A percentile compares a stretch with the other conserved stretches of the same genome.
These are phyloP conservation scores for Paraglomus brasilianum DNA, from an alignment of 192 early-diverging fungal species.

Conservation along the genomic window DNA sequence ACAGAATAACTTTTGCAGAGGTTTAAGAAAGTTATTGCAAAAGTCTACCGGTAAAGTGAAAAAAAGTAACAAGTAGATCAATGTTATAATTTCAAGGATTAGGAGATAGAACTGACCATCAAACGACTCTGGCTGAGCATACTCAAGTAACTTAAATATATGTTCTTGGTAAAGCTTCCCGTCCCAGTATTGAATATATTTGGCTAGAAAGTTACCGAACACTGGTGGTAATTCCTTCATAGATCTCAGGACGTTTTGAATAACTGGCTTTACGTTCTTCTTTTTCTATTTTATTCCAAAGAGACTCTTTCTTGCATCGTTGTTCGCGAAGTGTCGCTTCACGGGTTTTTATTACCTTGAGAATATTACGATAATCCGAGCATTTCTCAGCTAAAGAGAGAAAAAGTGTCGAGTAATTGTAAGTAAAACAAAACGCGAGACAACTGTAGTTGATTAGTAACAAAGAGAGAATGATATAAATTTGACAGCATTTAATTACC, in stretches of 20 bases:
- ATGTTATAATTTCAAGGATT: background rate
- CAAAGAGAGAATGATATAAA: too few species aligned
- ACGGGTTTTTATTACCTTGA: slow-evolving; percentile 1
- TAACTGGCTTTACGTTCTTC: slow-evolving; percentile 16
- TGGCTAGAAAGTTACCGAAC: slow-evolving; percentile 46
- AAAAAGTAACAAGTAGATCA: slow-evolving; percentile 8
- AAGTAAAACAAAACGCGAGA: background rate
- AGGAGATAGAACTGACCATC: slow-evolving; percentile 42
- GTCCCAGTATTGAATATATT: slow-evolving; percentile 48
- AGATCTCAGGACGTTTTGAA: slow-evolving; percentile 17
- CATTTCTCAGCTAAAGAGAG: slow-evolving; percentile 4
- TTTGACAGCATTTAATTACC: too few species aligned
- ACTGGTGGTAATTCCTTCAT: slow-evolving; percentile 41
- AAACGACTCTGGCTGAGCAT: slow-evolving; percentile 42
- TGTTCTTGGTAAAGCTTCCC: slow-evolving; percentile 44
- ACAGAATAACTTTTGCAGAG: slow-evolving; percentile 39
- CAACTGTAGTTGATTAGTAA: background rate
- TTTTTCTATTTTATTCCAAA: slow-evolving; percentile 28
- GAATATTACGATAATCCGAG: slow-evolving; percentile 9
- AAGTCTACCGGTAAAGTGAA: slow-evolving; percentile 37
- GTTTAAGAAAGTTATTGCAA: slow-evolving; percentile 38
- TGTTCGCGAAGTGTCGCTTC: slow-evolving; percentile 22
- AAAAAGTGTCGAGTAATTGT: background rate
- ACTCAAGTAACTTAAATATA: slow-evolving; percentile 50
- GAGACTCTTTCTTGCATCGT: slow-evolving; percentile 19